Evolutionary conservation across 2,329 filamentous ascomycete genomes (phyloP), one percentile per base, ranked within the genome.

Genomic region (Trichophyton rubrum): DNA sequence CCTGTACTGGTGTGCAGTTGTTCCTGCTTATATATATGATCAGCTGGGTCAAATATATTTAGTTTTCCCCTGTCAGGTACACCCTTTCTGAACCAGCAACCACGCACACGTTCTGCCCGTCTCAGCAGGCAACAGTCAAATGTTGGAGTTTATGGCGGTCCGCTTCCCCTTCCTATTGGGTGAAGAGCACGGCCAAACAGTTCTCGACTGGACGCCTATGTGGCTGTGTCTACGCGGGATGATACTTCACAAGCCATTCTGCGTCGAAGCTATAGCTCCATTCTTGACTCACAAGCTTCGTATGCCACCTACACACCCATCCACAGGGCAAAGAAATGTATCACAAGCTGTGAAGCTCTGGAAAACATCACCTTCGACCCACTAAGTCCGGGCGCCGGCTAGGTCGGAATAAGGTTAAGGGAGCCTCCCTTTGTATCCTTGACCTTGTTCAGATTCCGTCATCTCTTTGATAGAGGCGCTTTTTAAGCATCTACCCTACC

Each of bases 1-100:
- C 27, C 22, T 53, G 27, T 55, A 15, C n/a, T 35, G 13, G 49
- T 55, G 27, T 33, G 49, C 49, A 27, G 49, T 6, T 55, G 49
- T 55, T 33, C 49, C 49, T 55, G 49, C 49, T 35, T 55, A 55
- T 53, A 33, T 53, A 53, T 55, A 20, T n/a, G 49, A 55, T 55
- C 49, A 55, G 49, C 49, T 55, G 49, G 49, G 49, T 17, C 27
- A 24, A n/a, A 17, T 33, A 35, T 33, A 55, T 55, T 17, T 55
- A 55, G 15, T 9, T 55, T 55, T 27, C 27, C 22, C 49, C 49
- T 55, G 49, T 55, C 49, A 55, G 49, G 49, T 55, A 55, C 49
- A 55, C 49, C 49, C 49, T 55, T 55, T 27, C n/a, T 27, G 49
- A 27, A 27, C 49, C 49, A 55, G 49, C 30, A 20, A 38, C 24